phyloP scores from a whole-genome alignment of 208 protist genomes.

The Trypanosoma mega region DNA sequence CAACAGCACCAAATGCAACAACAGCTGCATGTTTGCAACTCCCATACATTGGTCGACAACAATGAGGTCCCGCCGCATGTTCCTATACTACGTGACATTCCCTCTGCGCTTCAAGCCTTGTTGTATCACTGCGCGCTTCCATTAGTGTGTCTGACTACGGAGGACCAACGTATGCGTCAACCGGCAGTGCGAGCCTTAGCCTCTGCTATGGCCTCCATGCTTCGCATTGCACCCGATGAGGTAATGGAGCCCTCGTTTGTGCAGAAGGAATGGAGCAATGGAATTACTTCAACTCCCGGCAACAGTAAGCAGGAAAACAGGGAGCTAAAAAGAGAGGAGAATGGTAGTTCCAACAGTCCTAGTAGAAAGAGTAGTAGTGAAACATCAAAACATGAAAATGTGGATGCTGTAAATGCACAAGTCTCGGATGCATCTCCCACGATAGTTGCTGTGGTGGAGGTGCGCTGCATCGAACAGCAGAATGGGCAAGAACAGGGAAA shows the following conservation, averaged over 20 bases:
- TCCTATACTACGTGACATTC: constrained; percentile 24
- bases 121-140: constrained; percentile 43
- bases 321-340: too few species aligned
- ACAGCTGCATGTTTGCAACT: not conserved
- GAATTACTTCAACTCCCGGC: not conserved
- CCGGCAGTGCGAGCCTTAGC: constrained; percentile 25
- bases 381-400: too few species aligned
- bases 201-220: constrained; percentile 18
- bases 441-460: too few species aligned
- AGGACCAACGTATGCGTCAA: constrained; percentile 36
- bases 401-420: too few species aligned
- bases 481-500: too few species aligned
- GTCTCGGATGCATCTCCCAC: too few species aligned
- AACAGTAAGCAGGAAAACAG: too few species aligned
- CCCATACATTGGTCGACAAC: not conserved
- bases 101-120: constrained; percentile 34
- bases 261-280: not conserved
- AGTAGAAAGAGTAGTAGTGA: too few species aligned
- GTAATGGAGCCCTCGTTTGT: not conserved
- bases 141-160: constrained; percentile 37
- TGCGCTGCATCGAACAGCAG: too few species aligned
- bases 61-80: not conserved
- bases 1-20: not conserved
- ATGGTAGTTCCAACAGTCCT: too few species aligned
- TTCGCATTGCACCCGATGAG: constrained; percentile 2